Evolutionary conservation across 192 early-diverging fungal species (phyloP).

Genomic region (Pilaira anomala): DNA sequence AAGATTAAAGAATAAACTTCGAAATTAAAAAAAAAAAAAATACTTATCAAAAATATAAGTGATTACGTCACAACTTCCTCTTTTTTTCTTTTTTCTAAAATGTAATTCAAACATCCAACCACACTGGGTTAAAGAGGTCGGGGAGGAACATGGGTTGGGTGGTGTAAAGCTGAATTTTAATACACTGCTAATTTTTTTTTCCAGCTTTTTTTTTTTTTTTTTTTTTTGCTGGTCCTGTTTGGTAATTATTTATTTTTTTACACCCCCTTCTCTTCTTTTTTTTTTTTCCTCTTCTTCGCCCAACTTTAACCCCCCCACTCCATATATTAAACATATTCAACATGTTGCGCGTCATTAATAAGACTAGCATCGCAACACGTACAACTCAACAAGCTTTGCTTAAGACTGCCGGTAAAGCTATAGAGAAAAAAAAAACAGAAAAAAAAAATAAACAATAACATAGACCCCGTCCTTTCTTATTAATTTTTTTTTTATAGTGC

Average conservation of each 20-base stretch:
- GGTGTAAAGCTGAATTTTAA: neutral
- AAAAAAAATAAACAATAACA: neutral
- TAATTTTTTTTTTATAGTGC: constrained; percentile 16
- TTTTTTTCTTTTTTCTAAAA: too few relatives aligned
- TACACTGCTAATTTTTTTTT: too few relatives aligned
- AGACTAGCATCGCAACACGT: constrained; percentile 26
- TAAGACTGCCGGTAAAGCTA: constrained; percentile 21
- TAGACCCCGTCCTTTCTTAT: neutral
- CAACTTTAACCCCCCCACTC: constrained; percentile 17
- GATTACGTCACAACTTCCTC: neutral
- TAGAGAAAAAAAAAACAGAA: too few relatives aligned
- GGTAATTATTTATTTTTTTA: neutral
- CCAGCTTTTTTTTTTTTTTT: neutral
- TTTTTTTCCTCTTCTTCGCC: constrained; percentile 19
- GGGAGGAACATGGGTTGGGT: neutral
- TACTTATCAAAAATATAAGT: neutral
- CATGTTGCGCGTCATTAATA: constrained; percentile 35
- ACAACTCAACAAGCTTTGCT: constrained; percentile 20
- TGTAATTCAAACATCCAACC: too few relatives aligned
- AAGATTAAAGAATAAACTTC: constrained; percentile 11
- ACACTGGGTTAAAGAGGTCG: neutral
- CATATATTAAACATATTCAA: constrained; percentile 1
- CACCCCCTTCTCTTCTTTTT: constrained; percentile 7
- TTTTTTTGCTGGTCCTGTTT: neutral
- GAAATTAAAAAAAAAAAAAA: constrained; percentile 1